Percentiles rank a stretch among this genome's conserved stretches.
phyloP scores from a whole-genome alignment of 441 rosid genomes.

The Heliophila coronopifolia region DNA sequence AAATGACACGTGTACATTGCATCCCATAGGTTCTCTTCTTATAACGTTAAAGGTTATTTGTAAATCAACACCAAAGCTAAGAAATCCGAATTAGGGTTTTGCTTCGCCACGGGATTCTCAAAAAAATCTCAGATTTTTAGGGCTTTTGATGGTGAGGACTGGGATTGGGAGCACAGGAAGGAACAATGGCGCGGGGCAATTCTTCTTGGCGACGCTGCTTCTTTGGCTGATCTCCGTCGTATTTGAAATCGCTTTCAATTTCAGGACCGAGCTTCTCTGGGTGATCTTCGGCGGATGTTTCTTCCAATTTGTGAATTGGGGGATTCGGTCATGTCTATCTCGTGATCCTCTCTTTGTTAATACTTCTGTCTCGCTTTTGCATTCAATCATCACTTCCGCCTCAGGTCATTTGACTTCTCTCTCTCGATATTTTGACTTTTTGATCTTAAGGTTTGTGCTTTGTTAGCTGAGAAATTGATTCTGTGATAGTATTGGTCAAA shows the following conservation, averaged over 20 bases:
- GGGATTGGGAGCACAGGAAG: conserved; percentile 19
- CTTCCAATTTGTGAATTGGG: conserved; percentile 63
- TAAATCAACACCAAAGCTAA: no score
- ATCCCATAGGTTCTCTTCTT: neutral
- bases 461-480: neutral
- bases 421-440: neutral
- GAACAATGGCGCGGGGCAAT: conserved; percentile 43
- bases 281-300: conserved; percentile 50
- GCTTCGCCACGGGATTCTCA: neutral
- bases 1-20: conserved; percentile 14
- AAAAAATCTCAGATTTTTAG: neutral
- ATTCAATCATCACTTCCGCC: conserved; percentile 61
- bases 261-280: conserved; percentile 42
- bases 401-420: conserved; percentile 44
- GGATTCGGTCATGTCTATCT: conserved; percentile 44
- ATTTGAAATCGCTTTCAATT: conserved; percentile 65
- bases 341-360: conserved; percentile 85
- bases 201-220: conserved; percentile 70
- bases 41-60: neutral
- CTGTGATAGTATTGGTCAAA: neutral
- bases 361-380: conserved; percentile 81
- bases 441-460: neutral
- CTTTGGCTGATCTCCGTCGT: conserved; percentile 70
- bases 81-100: conserved; percentile 7
- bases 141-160: conserved; percentile 36